Conservation (phyloP, 2,329 filamentous ascomycete genomes). For the Calonectria ilicicola region DNA sequence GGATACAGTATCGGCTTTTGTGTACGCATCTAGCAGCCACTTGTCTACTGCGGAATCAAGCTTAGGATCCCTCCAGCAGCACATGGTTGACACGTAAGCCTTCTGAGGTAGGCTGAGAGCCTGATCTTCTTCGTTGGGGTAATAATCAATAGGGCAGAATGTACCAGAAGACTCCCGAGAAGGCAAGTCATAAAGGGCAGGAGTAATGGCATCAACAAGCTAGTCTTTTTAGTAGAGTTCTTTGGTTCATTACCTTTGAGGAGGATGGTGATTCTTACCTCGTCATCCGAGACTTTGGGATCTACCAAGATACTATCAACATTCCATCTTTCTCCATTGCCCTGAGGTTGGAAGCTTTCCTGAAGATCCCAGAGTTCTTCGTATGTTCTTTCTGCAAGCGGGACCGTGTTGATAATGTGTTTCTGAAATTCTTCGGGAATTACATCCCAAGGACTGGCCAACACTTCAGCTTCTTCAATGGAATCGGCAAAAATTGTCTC, state of each 20-base stretch:
- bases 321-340: not conserved
- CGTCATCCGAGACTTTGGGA: not conserved
- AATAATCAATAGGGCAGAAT: not conserved
- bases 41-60: not conserved
- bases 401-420: not conserved
- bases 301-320: not conserved
- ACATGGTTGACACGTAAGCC: not conserved
- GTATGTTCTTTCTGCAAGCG: not conserved
- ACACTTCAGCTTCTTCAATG: not conserved
- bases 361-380: not conserved
- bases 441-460: not conserved
- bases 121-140: not conserved
- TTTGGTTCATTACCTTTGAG: not conserved
- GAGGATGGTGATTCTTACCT: not conserved
- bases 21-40: not conserved
- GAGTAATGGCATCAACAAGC: not conserved
- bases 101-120: not conserved
- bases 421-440: not conserved
- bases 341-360: not conserved
- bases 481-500: not conserved
- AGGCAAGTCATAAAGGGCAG: not conserved
- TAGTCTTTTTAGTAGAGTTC: not conserved
- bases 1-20: not conserved
- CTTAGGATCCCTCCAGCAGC: not conserved
- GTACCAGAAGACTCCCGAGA: not conserved